Evolutionary conservation across 164 flowering plant species (phyloP).

Genomic region (Paratinospora sagittata): DNA sequence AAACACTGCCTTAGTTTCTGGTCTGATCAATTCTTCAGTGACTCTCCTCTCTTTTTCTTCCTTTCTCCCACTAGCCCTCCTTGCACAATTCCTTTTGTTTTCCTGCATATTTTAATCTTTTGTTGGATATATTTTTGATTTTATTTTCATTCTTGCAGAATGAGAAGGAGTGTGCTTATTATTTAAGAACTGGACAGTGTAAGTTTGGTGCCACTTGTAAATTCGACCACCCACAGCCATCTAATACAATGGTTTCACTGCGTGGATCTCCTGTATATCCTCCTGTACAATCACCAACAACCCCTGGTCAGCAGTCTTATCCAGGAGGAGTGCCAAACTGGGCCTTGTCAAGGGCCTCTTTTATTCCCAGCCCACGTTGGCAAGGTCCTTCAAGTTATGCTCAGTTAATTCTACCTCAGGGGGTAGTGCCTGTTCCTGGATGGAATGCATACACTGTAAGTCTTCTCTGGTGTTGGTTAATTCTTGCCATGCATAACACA

Average conservation of each 20-base stretch:
- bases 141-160: conserved; percentile 38
- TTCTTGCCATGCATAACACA: background rate
- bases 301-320: conserved; percentile 78
- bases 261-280: conserved; percentile 84
- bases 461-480: conserved; percentile 2
- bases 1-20: too few relatives aligned
- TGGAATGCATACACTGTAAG: conserved; percentile 90
- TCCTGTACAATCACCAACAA: conserved; percentile 63
- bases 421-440: conserved; percentile 75
- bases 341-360: conserved; percentile 75
- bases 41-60: background rate
- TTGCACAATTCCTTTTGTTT: background rate
- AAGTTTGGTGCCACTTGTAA: conserved; percentile 92
- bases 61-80: background rate
- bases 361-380: conserved; percentile 84
- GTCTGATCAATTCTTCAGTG: background rate
- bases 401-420: conserved; percentile 80
- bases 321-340: conserved; percentile 64
- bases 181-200: conserved; percentile 93
- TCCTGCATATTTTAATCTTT: background rate
- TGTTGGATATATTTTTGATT: background rate
- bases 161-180: conserved; percentile 87
- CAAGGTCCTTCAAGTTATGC: conserved; percentile 86
- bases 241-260: conserved; percentile 65
- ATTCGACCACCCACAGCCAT: conserved; percentile 94